Evolutionary conservation across 78 protist genomes (phyloP).

Genomic region (Monosiga brevicollis): DNA sequence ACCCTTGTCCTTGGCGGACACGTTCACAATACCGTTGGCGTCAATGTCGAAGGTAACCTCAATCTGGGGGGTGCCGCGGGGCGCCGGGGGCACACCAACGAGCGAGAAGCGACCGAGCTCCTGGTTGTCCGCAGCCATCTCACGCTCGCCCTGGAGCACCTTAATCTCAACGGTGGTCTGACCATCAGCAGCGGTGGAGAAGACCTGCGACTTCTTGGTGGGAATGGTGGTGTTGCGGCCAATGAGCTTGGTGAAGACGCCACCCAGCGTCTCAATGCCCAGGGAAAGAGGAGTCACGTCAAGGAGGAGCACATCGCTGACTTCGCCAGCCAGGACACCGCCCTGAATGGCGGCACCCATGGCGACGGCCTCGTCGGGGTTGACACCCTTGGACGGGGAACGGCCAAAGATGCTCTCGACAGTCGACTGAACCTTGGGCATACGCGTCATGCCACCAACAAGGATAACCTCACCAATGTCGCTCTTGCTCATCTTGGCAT

Average conservation of each 20-base stretch:
- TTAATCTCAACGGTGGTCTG: constrained; percentile 96
- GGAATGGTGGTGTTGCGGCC: constrained; percentile 92
- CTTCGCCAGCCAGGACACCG: constrained; percentile 85
- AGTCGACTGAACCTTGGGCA: constrained; percentile 87
- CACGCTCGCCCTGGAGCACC: constrained; percentile 98
- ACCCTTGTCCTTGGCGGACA: constrained; percentile 91
- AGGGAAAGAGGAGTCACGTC: constrained; percentile 95
- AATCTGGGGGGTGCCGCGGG: constrained; percentile 46
- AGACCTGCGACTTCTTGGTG: constrained; percentile 80
- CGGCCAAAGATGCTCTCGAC: constrained; percentile 72
- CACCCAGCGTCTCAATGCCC: constrained; percentile 93
- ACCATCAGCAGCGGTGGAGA: constrained; percentile 98
- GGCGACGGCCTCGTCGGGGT: constrained; percentile 99
- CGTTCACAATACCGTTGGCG: constrained; percentile 87
- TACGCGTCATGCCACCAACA: constrained; percentile 97
- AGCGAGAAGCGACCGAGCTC: constrained; percentile 88
- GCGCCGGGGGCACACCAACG: constrained; percentile 92
- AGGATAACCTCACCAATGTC: constrained; percentile 93
- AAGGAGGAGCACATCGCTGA: constrained; percentile 68
- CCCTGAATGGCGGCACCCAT: constrained; percentile 99
- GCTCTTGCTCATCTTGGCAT: constrained; percentile 65
- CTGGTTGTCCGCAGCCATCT: constrained; percentile 93
- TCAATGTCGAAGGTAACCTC: constrained; percentile 87
- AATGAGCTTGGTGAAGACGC: constrained; percentile 78
- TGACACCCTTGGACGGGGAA: constrained; percentile 91